Evolutionary conservation across 768 basidiomycete species (phyloP).

Genomic region (Pleurotus platypus): DNA sequence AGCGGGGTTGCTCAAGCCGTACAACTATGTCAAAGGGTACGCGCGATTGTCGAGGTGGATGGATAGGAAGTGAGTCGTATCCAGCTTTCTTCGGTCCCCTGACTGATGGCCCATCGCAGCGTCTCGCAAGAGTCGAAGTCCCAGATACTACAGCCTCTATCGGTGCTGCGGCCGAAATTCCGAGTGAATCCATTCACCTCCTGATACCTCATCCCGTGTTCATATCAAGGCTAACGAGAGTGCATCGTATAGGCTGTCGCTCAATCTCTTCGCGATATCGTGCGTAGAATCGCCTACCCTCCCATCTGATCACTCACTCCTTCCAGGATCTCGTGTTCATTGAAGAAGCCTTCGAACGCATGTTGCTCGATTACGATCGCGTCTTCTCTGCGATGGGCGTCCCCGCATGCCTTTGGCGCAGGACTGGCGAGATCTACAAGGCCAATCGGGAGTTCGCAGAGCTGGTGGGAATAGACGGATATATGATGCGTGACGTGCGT

Average conservation of each 20-base stretch:
- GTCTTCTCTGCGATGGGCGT: constrained; percentile 96
- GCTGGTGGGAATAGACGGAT: constrained; percentile 82
- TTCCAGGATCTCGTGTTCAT: constrained; percentile 89
- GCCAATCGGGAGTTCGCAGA: constrained; percentile 95
- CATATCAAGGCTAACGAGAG: background rate
- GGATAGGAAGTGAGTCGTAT: constrained; percentile 73
- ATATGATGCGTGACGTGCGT: constrained; percentile 82
- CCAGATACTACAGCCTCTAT: constrained; percentile 86
- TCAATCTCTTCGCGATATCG: constrained; percentile 80
- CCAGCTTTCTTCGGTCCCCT: background rate
- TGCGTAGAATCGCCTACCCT: constrained; percentile 24
- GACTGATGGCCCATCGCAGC: constrained; percentile 30
- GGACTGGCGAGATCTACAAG: constrained; percentile 98
- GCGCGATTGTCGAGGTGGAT: constrained; percentile 91
- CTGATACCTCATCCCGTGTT: background rate
- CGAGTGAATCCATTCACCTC: constrained; percentile 43
- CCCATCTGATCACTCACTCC: background rate
- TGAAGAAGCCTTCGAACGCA: constrained; percentile 94
- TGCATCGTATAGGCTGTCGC: constrained; percentile 57
- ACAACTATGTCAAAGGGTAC: constrained; percentile 96
- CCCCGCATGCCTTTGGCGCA: constrained; percentile 93
- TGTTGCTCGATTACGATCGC: constrained; percentile 93
- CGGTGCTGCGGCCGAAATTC: constrained; percentile 82
- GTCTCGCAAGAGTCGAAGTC: constrained; percentile 90
- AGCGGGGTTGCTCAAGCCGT: constrained; percentile 90